These are phyloP conservation scores for Neopestalotiopsis sp. DNA, from an alignment of 2,329 filamentous ascomycete genomes.

Conservation along the genomic window DNA sequence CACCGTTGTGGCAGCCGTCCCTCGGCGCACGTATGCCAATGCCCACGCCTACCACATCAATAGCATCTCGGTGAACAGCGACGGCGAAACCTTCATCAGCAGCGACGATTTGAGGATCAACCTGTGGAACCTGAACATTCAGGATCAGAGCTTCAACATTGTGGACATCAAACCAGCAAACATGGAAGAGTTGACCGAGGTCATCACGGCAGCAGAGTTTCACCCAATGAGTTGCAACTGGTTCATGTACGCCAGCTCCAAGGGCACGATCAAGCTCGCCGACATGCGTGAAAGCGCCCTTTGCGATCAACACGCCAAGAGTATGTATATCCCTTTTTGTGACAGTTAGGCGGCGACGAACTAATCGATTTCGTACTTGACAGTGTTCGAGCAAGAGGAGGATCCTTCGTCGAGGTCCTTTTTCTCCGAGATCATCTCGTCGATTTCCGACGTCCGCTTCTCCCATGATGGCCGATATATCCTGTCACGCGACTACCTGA, in stretches of 20 bases:
- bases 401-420: conserved; percentile 96
- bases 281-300: conserved; percentile 98
- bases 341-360: not conserved
- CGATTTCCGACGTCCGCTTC: conserved; percentile 97
- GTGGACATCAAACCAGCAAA: conserved; percentile 99
- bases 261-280: conserved; percentile 97
- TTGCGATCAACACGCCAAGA: conserved; percentile 93
- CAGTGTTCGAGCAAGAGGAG: conserved; percentile 99
- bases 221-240: conserved; percentile 97
- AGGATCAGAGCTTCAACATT: conserved; percentile 99
- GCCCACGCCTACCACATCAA: conserved; percentile 99
- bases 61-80: conserved; percentile 99
- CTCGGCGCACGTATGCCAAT: conserved; percentile 95
- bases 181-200: conserved; percentile 99
- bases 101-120: conserved; percentile 98
- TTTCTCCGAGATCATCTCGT: conserved; percentile 99
- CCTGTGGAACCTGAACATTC: conserved; percentile 98
- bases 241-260: conserved; percentile 99
- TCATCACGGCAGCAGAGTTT: conserved; percentile 98
- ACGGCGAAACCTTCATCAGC: conserved; percentile 98
- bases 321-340: conserved; percentile 57
- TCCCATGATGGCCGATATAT: conserved; percentile 97
- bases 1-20: conserved; percentile 95
- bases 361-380: conserved; percentile 17
- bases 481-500: conserved; percentile 95